Evolutionary conservation across 2,329 filamentous ascomycete genomes (phyloP), one percentile per base, ranked within the genome.

Genomic region (Daldinia sp.): DNA sequence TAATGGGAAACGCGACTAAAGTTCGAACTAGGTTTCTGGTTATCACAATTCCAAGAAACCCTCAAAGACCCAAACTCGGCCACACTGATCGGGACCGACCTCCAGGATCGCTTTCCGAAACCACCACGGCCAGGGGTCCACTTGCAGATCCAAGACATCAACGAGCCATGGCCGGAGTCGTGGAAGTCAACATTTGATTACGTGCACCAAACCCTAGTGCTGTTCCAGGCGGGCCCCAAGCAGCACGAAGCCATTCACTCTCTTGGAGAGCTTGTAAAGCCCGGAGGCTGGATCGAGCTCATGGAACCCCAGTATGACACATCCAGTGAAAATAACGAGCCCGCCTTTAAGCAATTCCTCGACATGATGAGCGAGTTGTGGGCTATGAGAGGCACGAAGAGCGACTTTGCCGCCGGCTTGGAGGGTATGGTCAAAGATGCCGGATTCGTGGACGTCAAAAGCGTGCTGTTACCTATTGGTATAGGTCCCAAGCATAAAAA

Each of bases 281-380:
- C 64, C 9, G 67, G 67, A 6, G 64, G 67, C 13, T 70, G 64
- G 64, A 64, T 70, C 46, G 63, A 70, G 60, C 60, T 70, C 15
- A 65, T 62, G 42, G 67, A 67, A 23, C 59, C 64, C 3, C 37
- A 60, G 44, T 60, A 63, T 12, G 55, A 48, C 13, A 23, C 15
- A 44, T 30, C 26, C 4, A 18, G 13, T 13, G 64, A 58, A 6
- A 46, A 33, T 1, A 35, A 51, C 6, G 67, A 60, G 9, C 42
- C 51, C 9, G 64, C 51, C 6, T 54, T 37, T 20, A 42, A 15
- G n/a, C 58, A 63, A 18, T 67, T 70, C 46, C 28, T 57, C 6
- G 46, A 58, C 28, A 60, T 65, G 56, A 20, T 67, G 20, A 3
- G 13, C 33, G 60, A 67, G 41, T 15, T 67, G 10, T 67, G 64